A percentile compares a stretch with the other conserved stretches of the same genome.
Evolutionary conservation across 2,329 filamentous ascomycete species (phyloP).

Genomic region (Alternaria postmessia): DNA sequence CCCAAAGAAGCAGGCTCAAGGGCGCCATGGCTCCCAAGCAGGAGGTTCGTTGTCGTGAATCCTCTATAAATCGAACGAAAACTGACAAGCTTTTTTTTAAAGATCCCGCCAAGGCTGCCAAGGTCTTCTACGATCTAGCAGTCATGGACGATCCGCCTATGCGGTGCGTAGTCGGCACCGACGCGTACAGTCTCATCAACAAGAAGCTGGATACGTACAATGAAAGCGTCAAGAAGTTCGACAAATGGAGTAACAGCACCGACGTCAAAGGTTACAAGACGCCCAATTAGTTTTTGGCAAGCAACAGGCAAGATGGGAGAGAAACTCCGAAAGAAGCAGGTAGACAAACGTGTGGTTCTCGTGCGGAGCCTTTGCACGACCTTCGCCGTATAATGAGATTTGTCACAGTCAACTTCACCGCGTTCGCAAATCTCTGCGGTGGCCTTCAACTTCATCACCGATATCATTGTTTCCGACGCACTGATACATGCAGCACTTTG

Average conservation of each 20-base stretch:
- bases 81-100: not conserved
- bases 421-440: not conserved
- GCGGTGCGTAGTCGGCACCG: conserved; percentile 62
- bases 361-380: not conserved
- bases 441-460: not conserved
- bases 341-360: not conserved
- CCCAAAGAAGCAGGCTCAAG: conserved; percentile 51
- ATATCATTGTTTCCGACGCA: not conserved
- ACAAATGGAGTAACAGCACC: conserved; percentile 59
- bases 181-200: conserved; percentile 60
- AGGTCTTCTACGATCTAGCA: conserved; percentile 64
- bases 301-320: not conserved
- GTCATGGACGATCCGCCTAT: conserved; percentile 62
- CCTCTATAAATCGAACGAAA: too few relatives aligned
- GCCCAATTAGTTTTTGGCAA: conserved; percentile 20
- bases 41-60: conserved; percentile 38
- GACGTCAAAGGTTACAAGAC: conserved; percentile 55
- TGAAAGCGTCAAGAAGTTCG: conserved; percentile 60
- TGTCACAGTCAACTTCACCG: not conserved
- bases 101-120: conserved; percentile 60
- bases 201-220: conserved; percentile 60
- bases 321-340: conserved; percentile 1
- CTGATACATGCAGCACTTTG: not conserved
- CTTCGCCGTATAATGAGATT: not conserved
- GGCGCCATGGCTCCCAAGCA: conserved; percentile 55